phyloP scores from a whole-genome alignment of 1,139 yeast genomes.

The Eremothecium cymbalariae region DNA sequence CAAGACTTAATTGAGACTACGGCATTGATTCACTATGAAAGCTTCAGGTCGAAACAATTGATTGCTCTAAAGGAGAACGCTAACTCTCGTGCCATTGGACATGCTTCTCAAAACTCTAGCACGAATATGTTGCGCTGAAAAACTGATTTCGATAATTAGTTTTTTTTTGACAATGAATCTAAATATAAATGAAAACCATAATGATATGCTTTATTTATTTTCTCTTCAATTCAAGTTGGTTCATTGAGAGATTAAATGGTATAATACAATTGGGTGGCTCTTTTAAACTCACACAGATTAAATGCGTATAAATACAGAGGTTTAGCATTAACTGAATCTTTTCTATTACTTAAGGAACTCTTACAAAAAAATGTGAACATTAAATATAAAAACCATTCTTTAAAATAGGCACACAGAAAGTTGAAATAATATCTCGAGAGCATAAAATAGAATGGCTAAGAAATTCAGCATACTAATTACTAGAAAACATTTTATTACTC shows the following conservation, averaged over 20 bases:
- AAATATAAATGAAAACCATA: neutral
- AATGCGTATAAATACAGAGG: slow-evolving; percentile 1
- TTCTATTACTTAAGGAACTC: neutral
- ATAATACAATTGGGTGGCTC: slow-evolving; percentile 1
- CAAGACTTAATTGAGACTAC: slow-evolving; percentile 96
- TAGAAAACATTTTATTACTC: slow-evolving; percentile 1
- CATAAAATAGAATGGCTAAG: slow-evolving; percentile 6
- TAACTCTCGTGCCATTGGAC: slow-evolving; percentile 22
- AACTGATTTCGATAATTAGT: neutral
- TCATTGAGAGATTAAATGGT: slow-evolving; percentile 1
- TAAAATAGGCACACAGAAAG: too few relatives aligned
- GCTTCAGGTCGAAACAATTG: slow-evolving; percentile 88
- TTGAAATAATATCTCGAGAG: too few relatives aligned
- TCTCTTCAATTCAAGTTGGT: neutral
- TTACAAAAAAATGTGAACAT: slow-evolving; percentile 3
- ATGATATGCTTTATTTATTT: neutral
- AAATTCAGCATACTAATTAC: neutral
- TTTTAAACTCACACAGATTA: neutral
- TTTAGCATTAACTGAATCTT: neutral
- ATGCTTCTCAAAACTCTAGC: slow-evolving; percentile 9
- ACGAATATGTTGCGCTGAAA: slow-evolving; percentile 6
- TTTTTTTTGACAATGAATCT: neutral
- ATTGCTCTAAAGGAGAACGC: slow-evolving; percentile 90
- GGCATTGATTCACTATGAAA: slow-evolving; percentile 79
- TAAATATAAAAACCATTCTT: slow-evolving; percentile 1